Evolutionary conservation across 805 yeast genomes (phyloP), one percentile per base, ranked within the genome.

Genomic region (Barnettozyma wickerhamii): DNA sequence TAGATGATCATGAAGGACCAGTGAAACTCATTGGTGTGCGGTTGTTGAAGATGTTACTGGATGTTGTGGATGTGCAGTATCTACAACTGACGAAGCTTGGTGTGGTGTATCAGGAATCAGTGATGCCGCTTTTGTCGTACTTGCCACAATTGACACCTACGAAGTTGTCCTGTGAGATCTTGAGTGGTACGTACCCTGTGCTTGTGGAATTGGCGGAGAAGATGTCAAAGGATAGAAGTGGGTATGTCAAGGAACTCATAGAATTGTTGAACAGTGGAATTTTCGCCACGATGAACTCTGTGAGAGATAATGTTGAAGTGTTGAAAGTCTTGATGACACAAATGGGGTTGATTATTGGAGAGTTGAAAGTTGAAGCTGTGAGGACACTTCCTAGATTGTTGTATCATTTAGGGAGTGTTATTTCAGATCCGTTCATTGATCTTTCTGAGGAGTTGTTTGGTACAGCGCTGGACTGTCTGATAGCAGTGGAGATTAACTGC

Each of bases 1-100:
- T 56, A 9, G 61, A 56, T 43, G 60, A 56, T 26, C 58, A 56
- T 39, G 61, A 56, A 26, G 58, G 53, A 4, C 36, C 43, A 6
- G 50, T 56, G 4, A 55, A 55, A 33, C 26, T 52, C 1, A 33
- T 42, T 33, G 61, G 61, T 19, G 54, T 54, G 9, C 31, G 29
- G 24, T 27, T 56, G 1, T 23, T 56, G 6, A 35, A 45, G 3
- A 19, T 29, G 1, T 13, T 56, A 12, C 42, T 56, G 24, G 46
- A 45, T 2, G 34, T 24, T 6, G 42, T 49, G n/a, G 50, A 50
- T 9, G 38, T 45, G 2, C 38, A 36, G 4, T 53, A 33, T 30
- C 38, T 56, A 6, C 32, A 35, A 5, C 26, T 41, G 19, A 56
- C 59, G 0, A 55, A 56, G 3, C 30, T 54, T 1, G 34, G 36